phyloP scores from a whole-genome alignment of 2,329 filamentous ascomycete genomes.

The Xylariaceae sp. region DNA sequence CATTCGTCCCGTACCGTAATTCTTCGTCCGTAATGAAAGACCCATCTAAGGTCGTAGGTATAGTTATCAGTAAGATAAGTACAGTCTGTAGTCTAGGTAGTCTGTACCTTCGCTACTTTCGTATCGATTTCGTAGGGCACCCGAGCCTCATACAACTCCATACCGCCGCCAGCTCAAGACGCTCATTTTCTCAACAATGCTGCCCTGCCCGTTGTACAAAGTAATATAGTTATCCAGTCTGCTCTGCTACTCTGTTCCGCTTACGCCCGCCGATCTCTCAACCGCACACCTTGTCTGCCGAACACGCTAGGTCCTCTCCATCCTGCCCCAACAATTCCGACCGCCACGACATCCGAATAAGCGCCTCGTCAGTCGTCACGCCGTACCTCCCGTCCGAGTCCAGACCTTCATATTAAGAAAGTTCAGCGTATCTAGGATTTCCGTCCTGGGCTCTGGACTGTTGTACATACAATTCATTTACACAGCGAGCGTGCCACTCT shows the following conservation, averaged over 20 bases:
- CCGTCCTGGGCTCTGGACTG: no score
- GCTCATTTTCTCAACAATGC: constrained; percentile 8
- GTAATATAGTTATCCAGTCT: background rate
- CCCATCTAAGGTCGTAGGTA: no score
- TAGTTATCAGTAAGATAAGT: no score
- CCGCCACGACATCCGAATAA: background rate
- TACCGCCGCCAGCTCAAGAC: constrained; percentile 1
- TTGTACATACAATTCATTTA: background rate
- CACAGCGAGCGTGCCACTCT: constrained; percentile 3
- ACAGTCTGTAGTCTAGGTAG: no score
- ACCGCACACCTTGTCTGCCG: background rate
- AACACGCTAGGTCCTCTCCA: constrained; percentile 3
- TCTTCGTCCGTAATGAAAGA: no score
- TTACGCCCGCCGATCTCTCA: background rate
- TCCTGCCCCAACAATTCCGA: constrained; percentile 10
- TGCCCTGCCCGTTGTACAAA: background rate
- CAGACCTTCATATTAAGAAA: no score
- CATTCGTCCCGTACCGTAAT: no score
- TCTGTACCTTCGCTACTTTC: no score
- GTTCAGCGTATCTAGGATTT: no score
- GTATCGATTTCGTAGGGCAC: no score
- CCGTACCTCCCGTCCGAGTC: background rate
- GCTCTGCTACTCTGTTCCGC: background rate
- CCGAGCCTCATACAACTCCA: background rate
- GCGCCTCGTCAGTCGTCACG: no score